Percentiles rank a stretch among this genome's conserved stretches.
These are phyloP conservation scores for Wickerhamiella cacticola DNA, from an alignment of 805 yeast genomes.

Conservation along the genomic window DNA sequence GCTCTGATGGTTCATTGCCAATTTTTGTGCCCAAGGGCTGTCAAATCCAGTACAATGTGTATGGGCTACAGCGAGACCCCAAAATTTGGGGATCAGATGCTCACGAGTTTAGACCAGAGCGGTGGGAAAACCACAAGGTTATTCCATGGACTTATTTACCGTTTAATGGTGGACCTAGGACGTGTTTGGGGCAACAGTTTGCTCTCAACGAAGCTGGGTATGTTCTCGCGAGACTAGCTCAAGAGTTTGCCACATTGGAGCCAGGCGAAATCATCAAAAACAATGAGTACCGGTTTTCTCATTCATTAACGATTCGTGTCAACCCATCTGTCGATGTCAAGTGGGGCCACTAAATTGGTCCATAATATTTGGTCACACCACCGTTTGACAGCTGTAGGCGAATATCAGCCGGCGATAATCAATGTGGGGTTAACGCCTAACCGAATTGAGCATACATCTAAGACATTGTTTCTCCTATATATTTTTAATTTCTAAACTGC, in stretches of 20 bases:
- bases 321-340: constrained; percentile 11
- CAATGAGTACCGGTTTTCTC: not conserved
- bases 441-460: no score
- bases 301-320: not conserved
- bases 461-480: no score
- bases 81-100: constrained; percentile 33
- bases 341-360: not conserved
- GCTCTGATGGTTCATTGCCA: constrained; percentile 28
- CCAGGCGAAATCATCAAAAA: not conserved
- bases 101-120: constrained; percentile 32
- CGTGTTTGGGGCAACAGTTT: constrained; percentile 39
- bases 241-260: constrained; percentile 23
- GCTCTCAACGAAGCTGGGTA: constrained; percentile 38
- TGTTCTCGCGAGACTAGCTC: constrained; percentile 31
- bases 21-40: constrained; percentile 32
- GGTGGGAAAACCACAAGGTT: constrained; percentile 27
- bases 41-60: constrained; percentile 28
- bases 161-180: constrained; percentile 39
- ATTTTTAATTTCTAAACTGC: no score
- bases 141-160: constrained; percentile 34
- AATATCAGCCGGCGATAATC: no score
- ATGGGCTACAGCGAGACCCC: constrained; percentile 31
- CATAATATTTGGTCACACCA: no score
- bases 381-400: no score
- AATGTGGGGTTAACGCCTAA: no score